Base-by-base conservation (phyloP, 768 basidiomycete species). In the Fistulinella prunicolor region DNA sequence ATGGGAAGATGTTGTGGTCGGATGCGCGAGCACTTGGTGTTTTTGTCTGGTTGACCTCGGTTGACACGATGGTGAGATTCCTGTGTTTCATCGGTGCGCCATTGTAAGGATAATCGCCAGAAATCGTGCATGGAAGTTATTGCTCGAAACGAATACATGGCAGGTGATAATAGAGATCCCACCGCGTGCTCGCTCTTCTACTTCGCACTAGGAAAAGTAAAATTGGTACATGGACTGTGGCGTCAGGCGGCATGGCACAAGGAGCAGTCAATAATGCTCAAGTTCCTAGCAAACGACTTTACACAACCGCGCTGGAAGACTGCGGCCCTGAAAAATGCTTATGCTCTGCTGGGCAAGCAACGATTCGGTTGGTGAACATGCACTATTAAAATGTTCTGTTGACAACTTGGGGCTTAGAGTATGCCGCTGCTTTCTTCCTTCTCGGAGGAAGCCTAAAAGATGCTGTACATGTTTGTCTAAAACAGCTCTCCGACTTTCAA, bases 341-440 rank as follows among this genome's bases (percentile, higher is more conserved):
- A 85, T 68, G 90, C 92, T 0, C 70, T 99, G 36, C 66, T 99
- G 49, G 77, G 88, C 60, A 98, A 95, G 71, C 89, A 86, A 49
- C 81, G 96, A 23, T 97, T 89, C 61, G 92, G 95, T 94, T 41
- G 36, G 86, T 70, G 22, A 16, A 17, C 38, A 14, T 22, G 24
- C 20, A 16, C n/a, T 24, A 24, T 37, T 7, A 17, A 22, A 12
- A 20, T 21, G n/a, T 42, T 41, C 35, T 36, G 23, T 36, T 62
- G 22, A 55, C 44, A 22, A 21, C 24, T 20, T 16, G 47, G 8
- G 17, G n/a, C 17, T 12, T 62, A 97, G 96, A 93, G 63, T 98
- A 97, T 61, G 94, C 96, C n/a, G 94, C 94, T 0, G 94, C 94
- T 1, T 99, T 99, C 71, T 99, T 99, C 73, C 75, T 99, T 35